Evolutionary conservation across 1,284 basidiomycete genomes (phyloP).

Genomic region (Malassezia yamatoensis): DNA sequence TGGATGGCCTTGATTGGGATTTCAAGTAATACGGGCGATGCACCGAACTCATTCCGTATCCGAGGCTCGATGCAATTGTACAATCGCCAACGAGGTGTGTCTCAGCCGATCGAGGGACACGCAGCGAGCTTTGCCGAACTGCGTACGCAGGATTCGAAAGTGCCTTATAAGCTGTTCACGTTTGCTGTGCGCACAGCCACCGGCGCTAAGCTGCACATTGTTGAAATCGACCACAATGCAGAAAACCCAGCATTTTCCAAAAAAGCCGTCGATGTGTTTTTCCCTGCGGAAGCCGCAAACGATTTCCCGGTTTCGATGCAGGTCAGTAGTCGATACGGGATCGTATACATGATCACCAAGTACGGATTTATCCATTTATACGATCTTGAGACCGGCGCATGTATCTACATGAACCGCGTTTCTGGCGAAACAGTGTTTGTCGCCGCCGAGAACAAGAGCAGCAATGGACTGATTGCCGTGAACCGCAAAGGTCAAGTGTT

Average conservation of each 20-base stretch:
- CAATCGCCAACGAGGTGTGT: slow-evolving; percentile 76
- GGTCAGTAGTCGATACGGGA: slow-evolving; percentile 90
- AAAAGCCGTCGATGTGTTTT: slow-evolving; percentile 98
- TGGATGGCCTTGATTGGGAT: slow-evolving; percentile 97
- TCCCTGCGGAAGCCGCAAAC: slow-evolving; percentile 93
- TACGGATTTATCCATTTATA: slow-evolving; percentile 99
- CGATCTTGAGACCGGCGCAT: slow-evolving; percentile 94
- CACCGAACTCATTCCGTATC: slow-evolving; percentile 56
- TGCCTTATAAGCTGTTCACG: slow-evolving; percentile 69
- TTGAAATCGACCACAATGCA: slow-evolving; percentile 92
- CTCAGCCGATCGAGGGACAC: slow-evolving; percentile 96
- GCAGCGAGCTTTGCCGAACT: slow-evolving; percentile 91
- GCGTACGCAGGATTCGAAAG: slow-evolving; percentile 51
- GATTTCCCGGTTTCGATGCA: slow-evolving; percentile 99
- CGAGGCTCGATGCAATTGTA: slow-evolving; percentile 83
- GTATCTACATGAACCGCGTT: slow-evolving; percentile 99
- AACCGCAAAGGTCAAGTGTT: slow-evolving; percentile 99
- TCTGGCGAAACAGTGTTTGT: slow-evolving; percentile 99
- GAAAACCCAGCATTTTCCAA: slow-evolving; percentile 94
- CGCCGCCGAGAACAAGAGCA: slow-evolving; percentile 86
- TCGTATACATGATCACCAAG: slow-evolving; percentile 95
- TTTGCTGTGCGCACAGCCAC: slow-evolving; percentile 91
- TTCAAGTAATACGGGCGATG: slow-evolving; percentile 68
- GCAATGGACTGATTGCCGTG: slow-evolving; percentile 93
- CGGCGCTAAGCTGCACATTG: slow-evolving; percentile 96